phyloP scores from a whole-genome alignment of 768 basidiomycete species.

The Lactarius psammicola region DNA sequence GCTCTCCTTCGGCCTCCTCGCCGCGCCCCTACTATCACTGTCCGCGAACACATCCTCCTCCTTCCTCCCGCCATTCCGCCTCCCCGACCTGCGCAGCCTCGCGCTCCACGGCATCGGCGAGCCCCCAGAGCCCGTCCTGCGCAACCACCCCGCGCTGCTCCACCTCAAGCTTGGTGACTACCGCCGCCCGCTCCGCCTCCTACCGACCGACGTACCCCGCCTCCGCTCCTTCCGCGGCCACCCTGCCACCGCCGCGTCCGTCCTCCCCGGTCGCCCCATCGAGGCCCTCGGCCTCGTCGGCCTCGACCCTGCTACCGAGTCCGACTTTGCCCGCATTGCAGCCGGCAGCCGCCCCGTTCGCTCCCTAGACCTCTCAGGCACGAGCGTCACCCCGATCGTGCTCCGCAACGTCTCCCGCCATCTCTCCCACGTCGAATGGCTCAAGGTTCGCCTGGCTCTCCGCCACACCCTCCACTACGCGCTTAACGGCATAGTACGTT shows the following conservation, averaged over 20 bases:
- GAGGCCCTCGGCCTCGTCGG: constrained; percentile 55
- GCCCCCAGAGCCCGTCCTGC: constrained; percentile 41
- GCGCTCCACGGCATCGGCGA: constrained; percentile 37
- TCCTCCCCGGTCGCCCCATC: constrained; percentile 63
- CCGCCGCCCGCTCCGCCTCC: constrained; percentile 43
- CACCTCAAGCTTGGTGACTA: constrained; percentile 47
- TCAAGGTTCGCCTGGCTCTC: constrained; percentile 58
- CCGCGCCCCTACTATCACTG: constrained; percentile 31
- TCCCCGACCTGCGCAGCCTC: constrained; percentile 36
- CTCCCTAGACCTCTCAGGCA: constrained; percentile 56
- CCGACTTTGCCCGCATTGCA: constrained; percentile 52
- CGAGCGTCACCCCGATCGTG: constrained; percentile 56
- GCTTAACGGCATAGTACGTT: constrained; percentile 62
- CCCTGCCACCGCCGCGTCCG: constrained; percentile 53
- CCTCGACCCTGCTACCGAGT: constrained; percentile 53
- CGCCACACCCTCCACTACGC: constrained; percentile 65
- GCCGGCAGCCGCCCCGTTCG: constrained; percentile 48
- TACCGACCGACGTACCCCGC: constrained; percentile 45
- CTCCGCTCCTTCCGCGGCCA: constrained; percentile 60
- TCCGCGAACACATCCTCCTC: too few relatives aligned
- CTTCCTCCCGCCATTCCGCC: constrained; percentile 31
- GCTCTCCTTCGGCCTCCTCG: constrained; percentile 47
- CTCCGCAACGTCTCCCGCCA: constrained; percentile 54
- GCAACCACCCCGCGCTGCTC: constrained; percentile 38
- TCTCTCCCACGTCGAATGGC: constrained; percentile 48